These are phyloP conservation scores for Salix arbutifolia DNA, from an alignment of 345 rosid genomes.

Conservation along the genomic window DNA sequence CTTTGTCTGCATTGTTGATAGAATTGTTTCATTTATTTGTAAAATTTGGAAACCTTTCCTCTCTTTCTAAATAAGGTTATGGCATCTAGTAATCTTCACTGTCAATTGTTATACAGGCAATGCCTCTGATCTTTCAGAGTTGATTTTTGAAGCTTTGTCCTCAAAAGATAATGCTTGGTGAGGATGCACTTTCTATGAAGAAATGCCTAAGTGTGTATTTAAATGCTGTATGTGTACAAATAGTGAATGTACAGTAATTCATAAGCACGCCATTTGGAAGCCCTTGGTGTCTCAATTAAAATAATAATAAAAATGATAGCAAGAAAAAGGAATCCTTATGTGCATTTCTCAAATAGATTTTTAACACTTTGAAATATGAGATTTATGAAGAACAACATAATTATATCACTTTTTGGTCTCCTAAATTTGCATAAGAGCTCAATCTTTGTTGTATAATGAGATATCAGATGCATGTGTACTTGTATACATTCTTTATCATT, in stretches of 20 bases:
- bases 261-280: neutral
- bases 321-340: neutral
- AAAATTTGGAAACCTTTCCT: neutral
- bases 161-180: constrained; percentile 72
- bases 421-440: neutral
- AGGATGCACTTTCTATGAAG: constrained; percentile 17
- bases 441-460: neutral
- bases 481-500: neutral
- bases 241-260: neutral
- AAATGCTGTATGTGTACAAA: neutral
- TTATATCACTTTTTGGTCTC: neutral
- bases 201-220: neutral
- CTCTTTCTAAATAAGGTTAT: constrained; percentile 4
- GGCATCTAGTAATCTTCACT: neutral
- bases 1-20: neutral
- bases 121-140: constrained; percentile 46
- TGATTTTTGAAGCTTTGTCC: constrained; percentile 77
- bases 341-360: neutral
- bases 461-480: neutral
- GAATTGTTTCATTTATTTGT: neutral
- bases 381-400: neutral
- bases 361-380: neutral
- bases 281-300: neutral
- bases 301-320: neutral
- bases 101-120: constrained; percentile 27